Evolutionary conservation across 2,329 filamentous ascomycete genomes (phyloP), one percentile per base, ranked within the genome.

Genomic region (Penicillium verrucosum): DNA sequence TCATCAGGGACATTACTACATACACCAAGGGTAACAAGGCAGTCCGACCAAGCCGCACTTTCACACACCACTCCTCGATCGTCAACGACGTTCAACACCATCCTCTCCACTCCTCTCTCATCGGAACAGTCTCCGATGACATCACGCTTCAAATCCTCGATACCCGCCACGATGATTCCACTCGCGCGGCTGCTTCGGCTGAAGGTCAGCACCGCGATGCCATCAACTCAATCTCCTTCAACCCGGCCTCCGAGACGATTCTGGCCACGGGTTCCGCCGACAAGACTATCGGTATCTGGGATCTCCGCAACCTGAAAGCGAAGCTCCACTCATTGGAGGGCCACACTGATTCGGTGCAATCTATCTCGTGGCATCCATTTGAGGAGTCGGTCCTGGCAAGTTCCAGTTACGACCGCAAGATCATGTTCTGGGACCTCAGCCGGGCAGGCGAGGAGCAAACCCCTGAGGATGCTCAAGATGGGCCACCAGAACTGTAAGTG

Each of bases 81-180:
- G 94, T 99, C 71, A 99, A 99, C 73, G 94, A 99, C 69, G 92
- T 99, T 32, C 92, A 97, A 76, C 91, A 96, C 71, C 93, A 97
- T 67, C 92, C 93, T 9, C 84, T 92, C 42, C 90, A 93, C 61
- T 87, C 86, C 67, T 86, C 87, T 65, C 87, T 95, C 61, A 89
- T 99, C 60, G 95, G 93, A 60, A 93, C 90, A 16, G 94, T 96
- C 4, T 97, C 94, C 4, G 94, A 99, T 72, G 94, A 99, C 72
- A 82, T 94, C 65, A 97, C 91, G 8, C 85, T 97, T 59, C 90
- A 97, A 74, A 89, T 99, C 58, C 82, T 97, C 58, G 94, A 99
- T 73, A 83, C 89, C n/a, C 88, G 94, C 66, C 83, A 84, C 69
- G 70, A 81, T 30, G 83, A 85, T 54, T 86, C 81, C 53, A 85